These are phyloP conservation scores for Heterobasidion irregulare DNA, from an alignment of 1,284 basidiomycete species.

Conservation along the genomic window DNA sequence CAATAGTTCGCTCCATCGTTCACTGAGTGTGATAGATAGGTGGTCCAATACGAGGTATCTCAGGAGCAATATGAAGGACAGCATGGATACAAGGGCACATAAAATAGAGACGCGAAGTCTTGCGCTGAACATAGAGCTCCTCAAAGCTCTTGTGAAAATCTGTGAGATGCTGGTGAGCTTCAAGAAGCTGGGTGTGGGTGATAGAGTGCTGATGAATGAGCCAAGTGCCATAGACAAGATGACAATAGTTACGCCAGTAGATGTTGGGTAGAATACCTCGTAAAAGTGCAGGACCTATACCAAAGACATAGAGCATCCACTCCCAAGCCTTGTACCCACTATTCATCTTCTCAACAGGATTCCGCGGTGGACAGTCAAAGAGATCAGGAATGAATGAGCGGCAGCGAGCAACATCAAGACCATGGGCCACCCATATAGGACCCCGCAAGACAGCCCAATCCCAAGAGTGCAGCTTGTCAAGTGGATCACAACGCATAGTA, in stretches of 20 bases:
- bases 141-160: constrained; percentile 2
- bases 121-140: neutral
- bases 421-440: constrained; percentile 20
- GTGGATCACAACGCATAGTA: constrained; percentile 12
- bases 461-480: constrained; percentile 19
- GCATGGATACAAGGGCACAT: neutral
- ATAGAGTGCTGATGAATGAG: constrained; percentile 10
- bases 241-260: constrained; percentile 14
- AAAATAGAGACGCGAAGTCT: neutral
- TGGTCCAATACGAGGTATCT: neutral
- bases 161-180: constrained; percentile 4
- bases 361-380: constrained; percentile 24
- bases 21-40: constrained; percentile 3
- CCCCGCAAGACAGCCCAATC: constrained; percentile 21
- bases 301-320: constrained; percentile 8
- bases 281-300: constrained; percentile 6
- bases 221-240: constrained; percentile 11
- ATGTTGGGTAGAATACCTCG: constrained; percentile 7
- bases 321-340: constrained; percentile 12
- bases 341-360: constrained; percentile 10
- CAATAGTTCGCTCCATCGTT: constrained; percentile 9
- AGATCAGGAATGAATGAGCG: constrained; percentile 22
- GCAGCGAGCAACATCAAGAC: constrained; percentile 16
- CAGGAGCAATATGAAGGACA: neutral
- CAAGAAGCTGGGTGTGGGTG: constrained; percentile 1